A percentile compares a stretch with the other conserved stretches of the same genome.
phyloP scores from a whole-genome alignment of 2,329 filamentous ascomycete genomes.

The Apiospora rasikravindrae region DNA sequence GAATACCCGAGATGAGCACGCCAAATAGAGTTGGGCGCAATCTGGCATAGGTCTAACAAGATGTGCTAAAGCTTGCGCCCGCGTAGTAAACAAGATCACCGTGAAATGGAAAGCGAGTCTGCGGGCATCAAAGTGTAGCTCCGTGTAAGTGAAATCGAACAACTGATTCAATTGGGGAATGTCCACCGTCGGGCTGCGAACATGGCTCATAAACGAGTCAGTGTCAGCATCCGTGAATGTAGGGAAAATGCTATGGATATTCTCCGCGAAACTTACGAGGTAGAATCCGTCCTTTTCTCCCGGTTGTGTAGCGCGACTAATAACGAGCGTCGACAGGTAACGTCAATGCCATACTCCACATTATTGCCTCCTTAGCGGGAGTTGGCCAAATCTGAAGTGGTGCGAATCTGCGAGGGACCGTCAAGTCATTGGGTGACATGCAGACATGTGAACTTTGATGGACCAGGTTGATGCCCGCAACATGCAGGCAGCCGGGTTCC shows the following conservation, averaged over 20 bases:
- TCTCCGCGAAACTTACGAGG: neutral
- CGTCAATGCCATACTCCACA: neutral
- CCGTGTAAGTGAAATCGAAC: neutral
- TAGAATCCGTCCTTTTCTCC: neutral
- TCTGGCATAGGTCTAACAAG: neutral
- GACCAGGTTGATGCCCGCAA: neutral
- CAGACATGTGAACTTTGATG: neutral
- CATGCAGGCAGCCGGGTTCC: neutral
- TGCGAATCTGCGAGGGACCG: neutral
- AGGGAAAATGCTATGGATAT: neutral
- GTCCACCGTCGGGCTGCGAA: neutral
- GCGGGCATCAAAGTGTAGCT: no score
- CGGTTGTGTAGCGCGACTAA: neutral
- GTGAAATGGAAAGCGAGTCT: no score
- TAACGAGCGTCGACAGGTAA: neutral
- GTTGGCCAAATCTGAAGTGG: neutral
- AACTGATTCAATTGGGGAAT: neutral
- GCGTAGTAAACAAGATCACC: neutral
- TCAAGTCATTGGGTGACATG: neutral
- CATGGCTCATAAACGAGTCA: neutral
- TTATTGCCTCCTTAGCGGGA: neutral
- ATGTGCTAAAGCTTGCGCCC: neutral
- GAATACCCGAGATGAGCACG: neutral
- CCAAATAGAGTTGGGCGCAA: neutral
- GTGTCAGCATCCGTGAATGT: neutral